Conservation (phyloP, 176 grass and related monocot species). For the Bonia amplexicaulis region DNA sequence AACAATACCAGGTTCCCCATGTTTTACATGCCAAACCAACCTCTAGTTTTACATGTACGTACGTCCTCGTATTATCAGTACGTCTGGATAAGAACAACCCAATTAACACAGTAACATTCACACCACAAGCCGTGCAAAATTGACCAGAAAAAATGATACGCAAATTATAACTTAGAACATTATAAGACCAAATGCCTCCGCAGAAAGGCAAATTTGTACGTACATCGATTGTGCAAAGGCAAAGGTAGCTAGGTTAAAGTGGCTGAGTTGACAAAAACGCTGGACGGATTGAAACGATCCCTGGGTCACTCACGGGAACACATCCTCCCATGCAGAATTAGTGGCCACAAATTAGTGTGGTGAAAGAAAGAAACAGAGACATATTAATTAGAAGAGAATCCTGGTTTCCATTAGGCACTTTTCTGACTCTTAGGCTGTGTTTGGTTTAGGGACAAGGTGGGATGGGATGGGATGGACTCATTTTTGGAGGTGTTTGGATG, state of each 20-base stretch:
- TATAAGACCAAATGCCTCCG: neutral
- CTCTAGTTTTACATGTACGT: neutral
- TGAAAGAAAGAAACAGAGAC: neutral
- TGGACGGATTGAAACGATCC: neutral
- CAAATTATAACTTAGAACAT: neutral
- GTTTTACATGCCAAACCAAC: neutral
- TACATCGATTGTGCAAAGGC: neutral
- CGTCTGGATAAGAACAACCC: neutral
- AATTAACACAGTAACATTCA: neutral
- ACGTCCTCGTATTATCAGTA: neutral
- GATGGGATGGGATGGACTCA: too few species aligned
- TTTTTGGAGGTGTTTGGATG: too few species aligned
- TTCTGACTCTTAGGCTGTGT: neutral
- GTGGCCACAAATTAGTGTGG: neutral
- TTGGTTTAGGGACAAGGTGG: too few species aligned
- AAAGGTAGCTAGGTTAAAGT: conserved; percentile 14
- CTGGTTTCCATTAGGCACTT: neutral
- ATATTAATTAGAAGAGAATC: conserved; percentile 2
- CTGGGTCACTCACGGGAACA: neutral
- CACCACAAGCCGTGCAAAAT: neutral
- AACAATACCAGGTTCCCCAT: neutral
- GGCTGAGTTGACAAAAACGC: conserved; percentile 6
- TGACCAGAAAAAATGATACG: neutral
- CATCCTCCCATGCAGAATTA: neutral
- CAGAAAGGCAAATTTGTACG: neutral